Conservation (phyloP, 371 early-diverging fungal species). For the Rhizopus sp. region DNA sequence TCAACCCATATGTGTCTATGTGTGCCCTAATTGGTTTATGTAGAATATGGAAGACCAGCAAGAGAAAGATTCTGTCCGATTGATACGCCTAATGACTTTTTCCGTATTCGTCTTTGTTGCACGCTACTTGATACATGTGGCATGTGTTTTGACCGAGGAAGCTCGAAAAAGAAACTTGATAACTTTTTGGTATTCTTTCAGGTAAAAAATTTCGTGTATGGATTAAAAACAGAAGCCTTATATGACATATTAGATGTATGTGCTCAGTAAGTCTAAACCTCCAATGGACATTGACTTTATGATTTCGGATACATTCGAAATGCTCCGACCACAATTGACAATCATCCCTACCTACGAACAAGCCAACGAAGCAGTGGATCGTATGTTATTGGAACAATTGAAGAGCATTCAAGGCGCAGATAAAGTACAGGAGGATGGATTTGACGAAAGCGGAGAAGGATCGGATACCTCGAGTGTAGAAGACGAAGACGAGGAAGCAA, state of each 20-base stretch:
- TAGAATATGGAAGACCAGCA: constrained; percentile 76
- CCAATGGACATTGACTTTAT: constrained; percentile 92
- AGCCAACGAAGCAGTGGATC: constrained; percentile 73
- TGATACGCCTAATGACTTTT: constrained; percentile 90
- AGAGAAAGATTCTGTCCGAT: constrained; percentile 65
- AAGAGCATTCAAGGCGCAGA: constrained; percentile 49
- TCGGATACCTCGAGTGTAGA: constrained; percentile 40
- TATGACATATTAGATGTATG: constrained; percentile 67
- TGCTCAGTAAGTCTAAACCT: constrained; percentile 75
- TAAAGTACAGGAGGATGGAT: constrained; percentile 43
- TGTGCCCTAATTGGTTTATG: neutral
- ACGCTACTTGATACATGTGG: constrained; percentile 90
- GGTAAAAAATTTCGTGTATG: constrained; percentile 28
- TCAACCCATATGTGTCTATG: constrained; percentile 4
- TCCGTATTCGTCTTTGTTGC: constrained; percentile 90
- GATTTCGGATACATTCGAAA: constrained; percentile 80
- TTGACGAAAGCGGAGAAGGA: constrained; percentile 37
- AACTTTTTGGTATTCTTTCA: constrained; percentile 78
- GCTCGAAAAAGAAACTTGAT: constrained; percentile 67
- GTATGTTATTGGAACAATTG: constrained; percentile 53
- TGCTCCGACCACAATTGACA: constrained; percentile 67
- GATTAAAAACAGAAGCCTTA: neutral
- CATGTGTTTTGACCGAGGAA: constrained; percentile 76
- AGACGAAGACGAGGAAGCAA: constrained; percentile 49
- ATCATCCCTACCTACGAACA: constrained; percentile 75